phyloP scores from a whole-genome alignment of 1,284 basidiomycete species.

The Xerocomus amazonicus region DNA sequence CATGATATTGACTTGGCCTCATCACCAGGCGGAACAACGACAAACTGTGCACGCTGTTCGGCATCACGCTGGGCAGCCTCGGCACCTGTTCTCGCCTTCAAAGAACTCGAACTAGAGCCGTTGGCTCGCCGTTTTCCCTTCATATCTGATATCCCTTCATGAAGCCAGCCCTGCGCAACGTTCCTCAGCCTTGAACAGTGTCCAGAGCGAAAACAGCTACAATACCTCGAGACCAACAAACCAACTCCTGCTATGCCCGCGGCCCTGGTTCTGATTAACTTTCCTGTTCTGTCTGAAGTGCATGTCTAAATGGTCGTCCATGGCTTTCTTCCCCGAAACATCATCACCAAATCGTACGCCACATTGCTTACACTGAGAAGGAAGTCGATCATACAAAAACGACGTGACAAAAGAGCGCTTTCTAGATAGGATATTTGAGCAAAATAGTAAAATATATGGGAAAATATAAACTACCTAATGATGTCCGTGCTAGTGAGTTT shows the following conservation, averaged over 20 bases:
- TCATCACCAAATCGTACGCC: conserved; percentile 82
- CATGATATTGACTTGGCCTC: conserved; percentile 81
- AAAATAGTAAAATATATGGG: conserved; percentile 1
- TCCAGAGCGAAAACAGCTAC: conserved; percentile 2
- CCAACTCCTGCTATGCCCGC: conserved; percentile 92
- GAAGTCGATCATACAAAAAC: conserved; percentile 72
- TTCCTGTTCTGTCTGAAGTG: conserved; percentile 95
- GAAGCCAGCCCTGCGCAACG: conserved; percentile 74
- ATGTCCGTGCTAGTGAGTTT: conserved; percentile 72
- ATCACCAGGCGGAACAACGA: conserved; percentile 84
- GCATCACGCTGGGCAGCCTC: conserved; percentile 71
- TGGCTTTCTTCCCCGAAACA: conserved; percentile 65
- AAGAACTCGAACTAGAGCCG: conserved; percentile 45
- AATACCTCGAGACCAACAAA: conserved; percentile 81
- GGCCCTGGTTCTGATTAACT: conserved; percentile 76
- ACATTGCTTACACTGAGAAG: conserved; percentile 92
- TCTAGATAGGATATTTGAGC: conserved; percentile 37
- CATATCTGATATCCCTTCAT: conserved; percentile 53
- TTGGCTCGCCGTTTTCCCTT: conserved; percentile 66
- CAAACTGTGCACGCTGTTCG: conserved; percentile 73
- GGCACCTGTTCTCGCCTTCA: conserved; percentile 58
- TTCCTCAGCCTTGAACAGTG: conserved; percentile 15
- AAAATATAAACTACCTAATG: conserved; percentile 50
- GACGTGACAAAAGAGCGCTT: conserved; percentile 58
- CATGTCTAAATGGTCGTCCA: conserved; percentile 94